Evolutionary conservation across 2,329 filamentous ascomycete genomes (phyloP).

Genomic region (Colletotrichum shisoi): DNA sequence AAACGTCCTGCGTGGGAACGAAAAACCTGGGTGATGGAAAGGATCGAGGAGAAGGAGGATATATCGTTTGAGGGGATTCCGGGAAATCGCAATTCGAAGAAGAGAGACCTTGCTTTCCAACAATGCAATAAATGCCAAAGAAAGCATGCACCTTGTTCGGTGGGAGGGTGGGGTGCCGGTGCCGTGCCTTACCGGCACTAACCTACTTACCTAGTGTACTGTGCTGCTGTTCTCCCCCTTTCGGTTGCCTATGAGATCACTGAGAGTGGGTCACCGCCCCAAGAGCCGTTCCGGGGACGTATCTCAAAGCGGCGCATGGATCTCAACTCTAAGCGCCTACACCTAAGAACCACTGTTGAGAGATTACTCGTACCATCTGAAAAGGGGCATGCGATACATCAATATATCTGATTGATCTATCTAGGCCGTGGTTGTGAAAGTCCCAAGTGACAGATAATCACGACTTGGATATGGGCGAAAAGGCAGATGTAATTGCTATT

Average conservation of each 20-base stretch:
- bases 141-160: slow-evolving; percentile 1
- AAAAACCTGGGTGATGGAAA: not conserved
- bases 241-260: slow-evolving; percentile 38
- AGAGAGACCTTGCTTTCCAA: not conserved
- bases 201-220: not conserved
- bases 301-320: not conserved
- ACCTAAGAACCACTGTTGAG: not conserved
- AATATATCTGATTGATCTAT: not conserved
- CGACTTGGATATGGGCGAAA: not conserved
- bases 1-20: too few species aligned
- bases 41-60: not conserved
- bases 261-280: slow-evolving; percentile 12
- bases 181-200: slow-evolving; percentile 21
- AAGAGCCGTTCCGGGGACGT: slow-evolving; percentile 16
- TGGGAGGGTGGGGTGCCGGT: slow-evolving; percentile 23
- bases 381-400: too few species aligned
- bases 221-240: slow-evolving; percentile 20
- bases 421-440: too few species aligned
- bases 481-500: slow-evolving; percentile 31
- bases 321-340: too few species aligned
- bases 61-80: not conserved
- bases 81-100: not conserved
- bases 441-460: not conserved
- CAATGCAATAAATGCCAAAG: not conserved
- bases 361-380: not conserved